Evolutionary conservation across 768 basidiomycete species (phyloP), one percentile per base, ranked within the genome.

Genomic region (Phlebiopsis gigantea): DNA sequence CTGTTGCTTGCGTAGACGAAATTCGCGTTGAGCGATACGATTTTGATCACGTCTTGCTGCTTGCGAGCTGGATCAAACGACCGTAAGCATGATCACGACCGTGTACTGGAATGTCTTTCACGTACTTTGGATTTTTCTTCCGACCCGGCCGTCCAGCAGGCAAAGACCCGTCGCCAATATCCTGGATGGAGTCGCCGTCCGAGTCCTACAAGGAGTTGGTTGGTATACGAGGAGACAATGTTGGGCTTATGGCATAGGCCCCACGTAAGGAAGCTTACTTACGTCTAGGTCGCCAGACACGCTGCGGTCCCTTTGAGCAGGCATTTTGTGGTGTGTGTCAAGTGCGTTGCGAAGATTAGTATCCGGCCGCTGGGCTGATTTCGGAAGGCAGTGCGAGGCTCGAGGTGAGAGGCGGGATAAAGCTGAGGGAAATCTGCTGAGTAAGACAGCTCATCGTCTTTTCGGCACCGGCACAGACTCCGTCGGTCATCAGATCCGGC

Each of bases 11-110:
- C 94, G 78, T 51, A 94, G 74, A 49, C 94, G 83, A 66, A 96
- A 97, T 69, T 97, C 94, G 17, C 94, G 82, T 68, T 96, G 94
- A 1, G 94, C 94, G 53, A 96, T 93, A 52, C 90, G 82, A 67
- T 93, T 93, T 69, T 93, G 90, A 73, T 93, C 90, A 62, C 90
- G 81, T 63, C 90, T 76, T 14, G 91, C 90, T 30, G 90, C 90
- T 72, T 93, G 91, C 21, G 90, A 93, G 73, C 90, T 93, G 59
- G 19, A 47, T 53, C 45, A 31, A 61, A 45, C 42, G 50, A 60
- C 58, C 66, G 67, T 66, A 66, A 69, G 66, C 65, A 68, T 60
- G 62, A 64, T 61, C 65, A 67, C 61, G 64, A 61, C 57, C 44
- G 62, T 53, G 63, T 47, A 56, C 47, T 56, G 43, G 39, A 46